Percentiles rank a stretch among this genome's conserved stretches.
Evolutionary conservation across 225 moss, liverwort and hornwort species (phyloP).

Genomic region (Marchantia paleacea): DNA sequence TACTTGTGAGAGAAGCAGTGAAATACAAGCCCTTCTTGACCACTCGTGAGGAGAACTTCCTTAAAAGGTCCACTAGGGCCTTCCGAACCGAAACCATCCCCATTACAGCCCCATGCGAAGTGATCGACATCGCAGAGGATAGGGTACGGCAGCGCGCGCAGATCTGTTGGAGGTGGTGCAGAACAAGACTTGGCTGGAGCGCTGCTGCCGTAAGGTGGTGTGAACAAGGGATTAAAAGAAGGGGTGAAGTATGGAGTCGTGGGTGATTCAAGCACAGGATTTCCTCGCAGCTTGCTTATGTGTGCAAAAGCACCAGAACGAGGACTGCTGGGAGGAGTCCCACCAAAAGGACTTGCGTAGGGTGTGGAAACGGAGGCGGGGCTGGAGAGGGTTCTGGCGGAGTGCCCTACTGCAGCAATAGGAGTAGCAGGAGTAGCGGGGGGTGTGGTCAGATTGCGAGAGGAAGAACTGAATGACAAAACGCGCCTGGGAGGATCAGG

Average conservation of each 20-base stretch:
- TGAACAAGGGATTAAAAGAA: slow-evolving; percentile 43
- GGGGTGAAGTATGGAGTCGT: slow-evolving; percentile 63
- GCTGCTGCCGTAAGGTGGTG: slow-evolving; percentile 19
- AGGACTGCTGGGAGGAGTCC: slow-evolving; percentile 16
- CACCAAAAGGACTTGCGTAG: slow-evolving; percentile 35
- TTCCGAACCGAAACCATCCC: slow-evolving; percentile 72
- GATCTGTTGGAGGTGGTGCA: slow-evolving; percentile 16
- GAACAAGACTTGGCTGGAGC: slow-evolving; percentile 14
- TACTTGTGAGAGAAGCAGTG: slow-evolving; percentile 51
- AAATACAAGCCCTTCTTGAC: slow-evolving; percentile 57
- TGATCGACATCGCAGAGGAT: slow-evolving; percentile 56
- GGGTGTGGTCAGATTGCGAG: slow-evolving; percentile 22
- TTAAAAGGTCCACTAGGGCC: slow-evolving; percentile 54
- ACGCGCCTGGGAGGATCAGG: slow-evolving; percentile 3
- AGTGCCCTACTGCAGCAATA: not conserved
- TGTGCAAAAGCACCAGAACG: slow-evolving; percentile 42
- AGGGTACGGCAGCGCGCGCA: slow-evolving; percentile 32
- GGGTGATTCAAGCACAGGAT: slow-evolving; percentile 39
- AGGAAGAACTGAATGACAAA: slow-evolving; percentile 9
- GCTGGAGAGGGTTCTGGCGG: slow-evolving; percentile 17
- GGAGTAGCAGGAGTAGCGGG: slow-evolving; percentile 11
- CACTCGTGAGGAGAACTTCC: slow-evolving; percentile 68
- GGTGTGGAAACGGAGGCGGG: slow-evolving; percentile 14
- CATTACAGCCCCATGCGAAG: slow-evolving; percentile 67
- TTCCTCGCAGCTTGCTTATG: slow-evolving; percentile 31